Conservation (phyloP, 202 grass and related monocot species). For the Saccharum hybrid region DNA sequence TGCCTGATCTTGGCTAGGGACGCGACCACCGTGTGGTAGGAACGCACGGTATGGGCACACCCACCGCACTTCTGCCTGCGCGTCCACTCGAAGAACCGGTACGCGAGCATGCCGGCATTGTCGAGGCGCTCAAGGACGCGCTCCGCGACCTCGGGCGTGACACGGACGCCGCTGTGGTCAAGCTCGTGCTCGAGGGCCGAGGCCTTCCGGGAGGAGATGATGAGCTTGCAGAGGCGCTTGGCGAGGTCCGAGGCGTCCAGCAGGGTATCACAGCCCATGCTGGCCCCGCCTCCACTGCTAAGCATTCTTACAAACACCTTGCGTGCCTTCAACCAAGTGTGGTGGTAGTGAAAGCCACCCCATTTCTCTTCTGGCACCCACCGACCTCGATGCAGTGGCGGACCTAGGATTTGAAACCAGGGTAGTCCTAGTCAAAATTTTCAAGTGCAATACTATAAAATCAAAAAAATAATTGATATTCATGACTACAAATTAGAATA, state of each 20-base stretch:
- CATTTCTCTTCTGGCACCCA: background rate
- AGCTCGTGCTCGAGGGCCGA: slow-evolving; percentile 72
- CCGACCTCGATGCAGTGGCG: background rate
- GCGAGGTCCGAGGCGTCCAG: slow-evolving; percentile 38
- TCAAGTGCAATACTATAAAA: too few relatives aligned
- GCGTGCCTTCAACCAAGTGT: slow-evolving; percentile 38
- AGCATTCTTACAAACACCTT: slow-evolving; percentile 64
- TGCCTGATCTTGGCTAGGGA: slow-evolving; percentile 91
- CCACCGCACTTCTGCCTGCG: slow-evolving; percentile 58
- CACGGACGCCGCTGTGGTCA: slow-evolving; percentile 64
- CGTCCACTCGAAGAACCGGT: slow-evolving; percentile 89
- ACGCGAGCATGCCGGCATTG: slow-evolving; percentile 89
- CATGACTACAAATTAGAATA: too few relatives aligned
- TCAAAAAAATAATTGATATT: too few relatives aligned
- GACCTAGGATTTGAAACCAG: too few relatives aligned
- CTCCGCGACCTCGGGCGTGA: slow-evolving; percentile 65
- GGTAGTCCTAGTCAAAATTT: too few relatives aligned
- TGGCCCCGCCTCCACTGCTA: slow-evolving; percentile 49
- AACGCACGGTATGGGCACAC: slow-evolving; percentile 67
- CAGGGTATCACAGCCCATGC: background rate
- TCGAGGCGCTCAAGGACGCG: slow-evolving; percentile 65
- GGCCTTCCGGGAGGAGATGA: slow-evolving; percentile 58
- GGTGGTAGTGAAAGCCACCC: background rate
- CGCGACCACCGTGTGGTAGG: slow-evolving; percentile 75
- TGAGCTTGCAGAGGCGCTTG: slow-evolving; percentile 64